Evolutionary conservation across 2,329 filamentous ascomycete species (phyloP).

Genomic region (Chaetomiaceae sp.): DNA sequence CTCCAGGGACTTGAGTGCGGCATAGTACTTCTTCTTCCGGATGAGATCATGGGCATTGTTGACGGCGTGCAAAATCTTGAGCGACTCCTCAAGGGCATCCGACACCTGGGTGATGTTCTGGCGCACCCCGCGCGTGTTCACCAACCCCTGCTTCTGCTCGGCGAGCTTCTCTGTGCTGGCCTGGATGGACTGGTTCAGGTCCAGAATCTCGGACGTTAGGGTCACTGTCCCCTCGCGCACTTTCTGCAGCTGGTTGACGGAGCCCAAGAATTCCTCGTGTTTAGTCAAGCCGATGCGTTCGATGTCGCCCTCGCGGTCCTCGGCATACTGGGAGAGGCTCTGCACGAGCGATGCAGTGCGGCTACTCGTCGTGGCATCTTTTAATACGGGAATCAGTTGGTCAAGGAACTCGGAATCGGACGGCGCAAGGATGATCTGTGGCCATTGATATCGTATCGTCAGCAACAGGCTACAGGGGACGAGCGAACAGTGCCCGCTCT

Average conservation of each 20-base stretch:
- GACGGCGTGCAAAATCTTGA: conserved; percentile 86
- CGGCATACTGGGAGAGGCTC: conserved; percentile 74
- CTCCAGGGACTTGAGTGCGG: conserved; percentile 85
- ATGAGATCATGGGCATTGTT: conserved; percentile 93
- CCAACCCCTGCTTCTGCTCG: conserved; percentile 87
- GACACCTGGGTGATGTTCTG: conserved; percentile 95
- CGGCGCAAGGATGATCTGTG: conserved; percentile 83
- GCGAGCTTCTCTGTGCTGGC: conserved; percentile 90
- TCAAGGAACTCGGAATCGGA: conserved; percentile 93
- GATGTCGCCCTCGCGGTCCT: conserved; percentile 84
- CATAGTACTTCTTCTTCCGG: conserved; percentile 91
- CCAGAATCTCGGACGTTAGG: conserved; percentile 84
- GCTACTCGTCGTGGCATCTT: conserved; percentile 77
- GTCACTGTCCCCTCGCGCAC: conserved; percentile 87
- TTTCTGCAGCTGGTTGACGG: conserved; percentile 87
- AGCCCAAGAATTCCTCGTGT: conserved; percentile 92
- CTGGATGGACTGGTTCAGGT: conserved; percentile 92
- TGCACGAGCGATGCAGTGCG: conserved; percentile 70
- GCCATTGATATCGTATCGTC: not conserved
- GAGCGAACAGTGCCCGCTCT: not conserved
- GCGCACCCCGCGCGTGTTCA: conserved; percentile 85
- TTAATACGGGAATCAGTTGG: conserved; percentile 88
- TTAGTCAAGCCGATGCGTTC: conserved; percentile 92
- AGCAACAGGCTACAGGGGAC: not conserved
- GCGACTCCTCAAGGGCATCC: conserved; percentile 80